phyloP scores from a whole-genome alignment of 2,329 filamentous ascomycete species.

The Fusarium tuaranense region DNA sequence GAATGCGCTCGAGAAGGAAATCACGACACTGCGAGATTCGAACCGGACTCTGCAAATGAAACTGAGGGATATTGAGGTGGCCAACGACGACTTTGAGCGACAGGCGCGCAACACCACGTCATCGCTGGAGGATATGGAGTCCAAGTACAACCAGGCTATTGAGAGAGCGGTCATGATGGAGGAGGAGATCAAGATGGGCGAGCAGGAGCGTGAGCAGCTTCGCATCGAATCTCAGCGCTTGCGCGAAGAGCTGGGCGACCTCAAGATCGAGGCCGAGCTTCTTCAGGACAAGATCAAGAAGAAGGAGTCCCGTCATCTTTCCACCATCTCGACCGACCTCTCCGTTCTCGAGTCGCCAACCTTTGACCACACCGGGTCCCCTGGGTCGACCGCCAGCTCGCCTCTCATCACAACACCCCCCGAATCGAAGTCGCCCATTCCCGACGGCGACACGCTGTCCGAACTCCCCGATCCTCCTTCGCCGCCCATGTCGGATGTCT shows the following conservation, averaged over 20 bases:
- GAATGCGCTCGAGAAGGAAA: constrained; percentile 91
- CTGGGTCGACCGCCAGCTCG: constrained; percentile 88
- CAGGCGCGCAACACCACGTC: constrained; percentile 96
- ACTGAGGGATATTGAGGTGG: constrained; percentile 94
- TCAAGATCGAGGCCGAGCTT: constrained; percentile 95
- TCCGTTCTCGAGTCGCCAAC: constrained; percentile 75
- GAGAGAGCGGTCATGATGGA: constrained; percentile 94
- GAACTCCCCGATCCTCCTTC: constrained; percentile 88
- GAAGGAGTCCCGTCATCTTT: constrained; percentile 68
- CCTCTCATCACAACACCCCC: constrained; percentile 91
- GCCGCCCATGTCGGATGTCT: constrained; percentile 91
- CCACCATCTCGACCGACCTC: constrained; percentile 71
- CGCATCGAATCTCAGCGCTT: constrained; percentile 92
- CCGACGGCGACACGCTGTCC: constrained; percentile 68
- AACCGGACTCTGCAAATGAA: constrained; percentile 85
- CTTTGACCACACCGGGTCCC: constrained; percentile 78
- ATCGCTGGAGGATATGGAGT: constrained; percentile 95
- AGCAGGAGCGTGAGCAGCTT: constrained; percentile 89
- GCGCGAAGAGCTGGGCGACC: constrained; percentile 89
- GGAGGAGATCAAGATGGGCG: constrained; percentile 90
- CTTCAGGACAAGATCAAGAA: constrained; percentile 93
- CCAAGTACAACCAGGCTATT: constrained; percentile 95
- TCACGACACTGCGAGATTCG: constrained; percentile 87
- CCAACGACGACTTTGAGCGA: constrained; percentile 97
- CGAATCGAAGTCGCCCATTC: constrained; percentile 72